Evolutionary conservation across 768 basidiomycete species (phyloP).

Genomic region (Russula olivacea): DNA sequence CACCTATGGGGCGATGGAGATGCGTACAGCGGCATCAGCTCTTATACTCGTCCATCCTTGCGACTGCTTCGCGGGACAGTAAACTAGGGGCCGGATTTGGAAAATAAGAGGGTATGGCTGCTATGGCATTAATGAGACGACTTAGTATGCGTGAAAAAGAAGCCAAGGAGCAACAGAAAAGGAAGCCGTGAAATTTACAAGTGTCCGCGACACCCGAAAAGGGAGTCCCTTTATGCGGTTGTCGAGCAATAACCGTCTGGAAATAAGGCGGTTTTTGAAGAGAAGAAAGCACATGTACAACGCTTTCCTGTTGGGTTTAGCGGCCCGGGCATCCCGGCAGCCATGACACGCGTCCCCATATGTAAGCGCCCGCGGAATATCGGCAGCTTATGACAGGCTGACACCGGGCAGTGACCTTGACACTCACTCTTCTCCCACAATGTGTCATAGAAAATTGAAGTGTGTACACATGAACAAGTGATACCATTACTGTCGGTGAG

Average conservation of each 20-base stretch:
- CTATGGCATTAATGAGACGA: neutral
- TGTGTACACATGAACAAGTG: no score
- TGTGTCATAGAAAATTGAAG: no score
- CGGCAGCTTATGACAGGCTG: no score
- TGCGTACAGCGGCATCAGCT: neutral
- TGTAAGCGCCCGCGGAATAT: neutral
- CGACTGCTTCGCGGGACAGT: neutral
- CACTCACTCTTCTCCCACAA: no score
- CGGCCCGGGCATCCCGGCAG: neutral
- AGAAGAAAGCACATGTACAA: neutral
- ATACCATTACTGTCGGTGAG: no score
- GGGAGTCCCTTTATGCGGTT: slow-evolving; percentile 6
- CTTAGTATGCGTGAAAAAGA: neutral
- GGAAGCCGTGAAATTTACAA: neutral
- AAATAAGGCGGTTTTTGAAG: neutral
- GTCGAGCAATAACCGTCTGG: neutral
- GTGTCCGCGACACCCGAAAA: neutral
- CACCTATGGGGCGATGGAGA: no score
- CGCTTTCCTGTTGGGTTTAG: neutral
- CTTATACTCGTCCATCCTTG: neutral
- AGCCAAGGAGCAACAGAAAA: neutral
- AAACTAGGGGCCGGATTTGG: slow-evolving; percentile 9
- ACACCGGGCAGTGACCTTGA: no score
- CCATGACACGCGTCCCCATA: neutral
- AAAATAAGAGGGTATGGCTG: neutral